Evolutionary conservation across 257 asterid genomes (phyloP).

Genomic region (Solanum ossicruentum): DNA sequence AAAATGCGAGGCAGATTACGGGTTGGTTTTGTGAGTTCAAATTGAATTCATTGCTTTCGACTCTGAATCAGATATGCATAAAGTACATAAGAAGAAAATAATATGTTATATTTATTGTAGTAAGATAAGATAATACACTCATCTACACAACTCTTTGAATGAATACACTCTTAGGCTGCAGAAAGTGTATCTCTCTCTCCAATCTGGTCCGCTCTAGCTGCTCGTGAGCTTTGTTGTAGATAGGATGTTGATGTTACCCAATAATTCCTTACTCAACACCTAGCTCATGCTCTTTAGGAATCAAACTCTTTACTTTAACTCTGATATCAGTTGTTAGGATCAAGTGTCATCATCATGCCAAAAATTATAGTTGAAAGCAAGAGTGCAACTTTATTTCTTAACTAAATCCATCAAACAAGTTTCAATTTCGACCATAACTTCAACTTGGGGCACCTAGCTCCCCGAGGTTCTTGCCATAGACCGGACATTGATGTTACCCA

Average conservation of each 20-base stretch:
- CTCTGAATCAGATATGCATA: background rate
- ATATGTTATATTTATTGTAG: too few relatives aligned
- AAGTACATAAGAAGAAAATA: background rate
- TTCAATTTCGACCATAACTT: background rate
- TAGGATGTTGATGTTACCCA: background rate
- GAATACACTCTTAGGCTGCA: background rate
- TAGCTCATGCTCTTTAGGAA: background rate
- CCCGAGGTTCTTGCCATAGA: background rate
- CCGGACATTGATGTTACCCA: background rate
- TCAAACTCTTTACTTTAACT: background rate
- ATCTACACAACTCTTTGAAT: too few relatives aligned
- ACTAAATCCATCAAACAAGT: background rate
- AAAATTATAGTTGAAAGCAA: background rate
- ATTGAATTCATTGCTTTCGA: background rate
- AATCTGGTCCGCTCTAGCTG: background rate
- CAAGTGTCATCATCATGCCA: background rate
- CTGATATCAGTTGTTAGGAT: background rate
- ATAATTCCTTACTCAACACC: background rate
- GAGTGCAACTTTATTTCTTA: background rate
- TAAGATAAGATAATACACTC: too few relatives aligned
- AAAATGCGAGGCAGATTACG: background rate
- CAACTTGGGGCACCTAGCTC: background rate
- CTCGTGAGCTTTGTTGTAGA: background rate
- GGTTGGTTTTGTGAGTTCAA: background rate
- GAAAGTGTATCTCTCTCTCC: background rate